These are phyloP conservation scores for Gossypium gossypioides DNA, from an alignment of 441 rosid genomes.

Conservation along the genomic window DNA sequence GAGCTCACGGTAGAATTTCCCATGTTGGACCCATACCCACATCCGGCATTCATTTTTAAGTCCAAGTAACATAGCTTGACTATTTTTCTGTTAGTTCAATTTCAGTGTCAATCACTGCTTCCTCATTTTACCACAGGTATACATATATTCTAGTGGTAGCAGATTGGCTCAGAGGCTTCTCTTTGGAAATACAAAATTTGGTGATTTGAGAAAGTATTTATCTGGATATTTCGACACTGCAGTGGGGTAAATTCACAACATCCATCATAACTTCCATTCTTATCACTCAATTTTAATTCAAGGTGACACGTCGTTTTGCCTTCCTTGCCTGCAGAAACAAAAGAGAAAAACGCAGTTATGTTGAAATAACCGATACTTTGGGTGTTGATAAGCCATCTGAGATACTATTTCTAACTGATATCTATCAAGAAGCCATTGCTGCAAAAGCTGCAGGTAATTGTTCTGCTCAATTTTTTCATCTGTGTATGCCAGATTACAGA, in stretches of 20 bases:
- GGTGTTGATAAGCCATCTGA: slow-evolving; percentile 79
- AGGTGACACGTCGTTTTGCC: not conserved
- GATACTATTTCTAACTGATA: slow-evolving; percentile 69
- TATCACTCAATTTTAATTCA: not conserved
- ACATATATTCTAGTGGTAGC: slow-evolving; percentile 94
- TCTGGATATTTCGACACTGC: slow-evolving; percentile 81
- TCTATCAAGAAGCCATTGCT: slow-evolving; percentile 80
- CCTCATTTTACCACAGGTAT: slow-evolving; percentile 38
- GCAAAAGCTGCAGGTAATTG: slow-evolving; percentile 75
- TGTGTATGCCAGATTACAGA: not conserved
- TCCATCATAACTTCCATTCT: not conserved
- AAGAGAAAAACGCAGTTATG: slow-evolving; percentile 61
- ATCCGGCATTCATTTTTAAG: not conserved
- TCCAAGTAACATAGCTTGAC: not conserved
- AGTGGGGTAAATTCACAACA: slow-evolving; percentile 48
- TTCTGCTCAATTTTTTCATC: not conserved
- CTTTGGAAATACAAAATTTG: slow-evolving; percentile 67
- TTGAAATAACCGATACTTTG: slow-evolving; percentile 57
- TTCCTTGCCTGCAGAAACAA: slow-evolving; percentile 52
- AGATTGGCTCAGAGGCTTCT: slow-evolving; percentile 85
- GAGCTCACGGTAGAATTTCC: no score
- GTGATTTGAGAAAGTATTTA: slow-evolving; percentile 73
- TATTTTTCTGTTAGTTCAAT: not conserved
- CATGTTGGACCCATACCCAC: not conserved
- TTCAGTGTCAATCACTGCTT: not conserved